Conservation (phyloP, 192 early-diverging fungal genomes). For the Jimgerdemannia flammicorona region DNA sequence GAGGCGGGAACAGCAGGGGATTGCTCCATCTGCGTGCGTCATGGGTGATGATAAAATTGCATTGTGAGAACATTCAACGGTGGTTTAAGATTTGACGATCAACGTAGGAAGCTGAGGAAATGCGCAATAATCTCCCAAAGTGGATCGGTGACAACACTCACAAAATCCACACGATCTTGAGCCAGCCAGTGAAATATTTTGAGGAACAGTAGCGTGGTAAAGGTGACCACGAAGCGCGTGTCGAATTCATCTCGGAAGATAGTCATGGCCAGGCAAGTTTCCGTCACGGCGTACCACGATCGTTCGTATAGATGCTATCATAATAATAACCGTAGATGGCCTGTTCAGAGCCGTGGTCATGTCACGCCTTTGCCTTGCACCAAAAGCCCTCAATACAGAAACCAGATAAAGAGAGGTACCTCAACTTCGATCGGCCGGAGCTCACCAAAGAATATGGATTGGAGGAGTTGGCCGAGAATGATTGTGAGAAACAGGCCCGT, state of each 20-base stretch:
- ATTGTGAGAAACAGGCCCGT: conserved; percentile 62
- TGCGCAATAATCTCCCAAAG: background rate
- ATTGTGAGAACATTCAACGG: background rate
- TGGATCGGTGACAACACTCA: conserved; percentile 19
- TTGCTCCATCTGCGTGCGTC: conserved; percentile 71
- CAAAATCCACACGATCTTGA: conserved; percentile 87
- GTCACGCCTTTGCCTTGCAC: conserved; percentile 1
- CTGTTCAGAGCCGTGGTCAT: background rate
- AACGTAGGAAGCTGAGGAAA: background rate
- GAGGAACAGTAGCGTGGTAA: conserved; percentile 84
- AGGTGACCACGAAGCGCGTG: conserved; percentile 75
- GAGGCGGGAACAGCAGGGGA: conserved; percentile 53
- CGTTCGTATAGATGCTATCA: conserved; percentile 91
- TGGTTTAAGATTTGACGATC: background rate
- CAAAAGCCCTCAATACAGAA: background rate
- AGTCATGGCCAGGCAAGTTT: conserved; percentile 94
- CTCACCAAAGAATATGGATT: conserved; percentile 86
- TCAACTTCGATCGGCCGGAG: conserved; percentile 93
- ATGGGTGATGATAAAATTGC: background rate
- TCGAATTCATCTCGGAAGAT: conserved; percentile 96
- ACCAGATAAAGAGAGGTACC: conserved; percentile 29
- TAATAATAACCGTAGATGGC: conserved; percentile 1
- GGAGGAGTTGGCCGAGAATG: conserved; percentile 70
- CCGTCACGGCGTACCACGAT: conserved; percentile 96
- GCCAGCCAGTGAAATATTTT: conserved; percentile 98